Base-by-base conservation (phyloP, 1,284 basidiomycete genomes). In the Somion occarium region DNA sequence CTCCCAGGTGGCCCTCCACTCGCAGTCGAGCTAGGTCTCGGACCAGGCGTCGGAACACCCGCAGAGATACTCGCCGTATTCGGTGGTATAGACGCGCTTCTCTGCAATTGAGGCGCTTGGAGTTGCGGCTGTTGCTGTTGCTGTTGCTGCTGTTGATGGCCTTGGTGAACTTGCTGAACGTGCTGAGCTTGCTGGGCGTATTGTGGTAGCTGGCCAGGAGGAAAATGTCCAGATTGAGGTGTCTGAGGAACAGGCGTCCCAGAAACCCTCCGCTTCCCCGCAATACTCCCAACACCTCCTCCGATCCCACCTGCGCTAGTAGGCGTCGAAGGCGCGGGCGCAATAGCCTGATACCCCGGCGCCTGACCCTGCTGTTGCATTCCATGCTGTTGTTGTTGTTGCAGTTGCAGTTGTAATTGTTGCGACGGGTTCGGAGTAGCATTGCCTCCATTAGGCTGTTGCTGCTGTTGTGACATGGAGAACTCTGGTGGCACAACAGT, bases 351-450 rank as follows among this genome's bases (percentile, higher is more conserved):
- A 46, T 60, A 64, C 13, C 46, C 46, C 18, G 57, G 51, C 23
- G 51, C 44, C 39, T 67, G 65, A 15, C 56, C 51, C 25, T 59
- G 60, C 34, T 58, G 59, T n/a, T n/a, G n/a, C n/a, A n/a, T n/a
- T n/a, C n/a, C n/a, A n/a, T n/a, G n/a, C n/a, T n/a, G n/a, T n/a
- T n/a, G n/a, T 5, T 60, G 56, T 27, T 59, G 60, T 26, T 60
- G 61, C 15, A 41, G 5, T 39, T n/a, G 34, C 11, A 9, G 34
- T 37, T 37, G 34, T 37, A 15, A 39, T 39, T 20, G 20, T 39
- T 15, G n/a, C 38, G 13, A n/a, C n/a, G 34, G n/a, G n/a, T n/a
- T n/a, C 13, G 39, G 39, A 7, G 7, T 7, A 19, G 9, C 18
- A 19, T 19, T 19, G 5, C 19, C 23, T 43, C 42, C 42, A 24